phyloP scores from a whole-genome alignment of 257 asterid genomes.

The Nicotiana paniculata region DNA sequence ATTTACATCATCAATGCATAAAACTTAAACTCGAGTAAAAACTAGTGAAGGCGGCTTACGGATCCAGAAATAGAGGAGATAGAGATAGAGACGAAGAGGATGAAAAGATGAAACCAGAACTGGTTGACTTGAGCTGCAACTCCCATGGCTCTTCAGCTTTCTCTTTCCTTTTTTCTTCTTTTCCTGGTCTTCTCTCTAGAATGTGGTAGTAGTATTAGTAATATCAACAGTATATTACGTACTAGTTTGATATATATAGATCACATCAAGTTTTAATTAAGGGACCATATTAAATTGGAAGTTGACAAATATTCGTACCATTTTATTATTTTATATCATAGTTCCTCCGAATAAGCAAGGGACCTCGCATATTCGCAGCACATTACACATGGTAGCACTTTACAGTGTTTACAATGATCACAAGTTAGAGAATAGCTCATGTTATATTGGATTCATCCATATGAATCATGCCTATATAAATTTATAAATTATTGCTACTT shows the following conservation, averaged over 20 bases:
- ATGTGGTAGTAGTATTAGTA: neutral
- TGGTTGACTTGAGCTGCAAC: constrained; percentile 20
- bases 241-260: neutral
- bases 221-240: neutral
- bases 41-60: constrained; percentile 30
- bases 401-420: too few relatives aligned
- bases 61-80: constrained; percentile 40
- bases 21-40: too few relatives aligned
- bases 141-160: constrained; percentile 30
- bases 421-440: too few relatives aligned
- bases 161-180: too few relatives aligned
- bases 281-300: neutral
- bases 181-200: neutral
- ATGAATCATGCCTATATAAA: too few relatives aligned
- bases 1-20: too few relatives aligned
- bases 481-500: too few relatives aligned
- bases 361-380: too few relatives aligned
- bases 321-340: neutral
- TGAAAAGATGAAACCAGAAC: constrained; percentile 32
- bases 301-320: neutral
- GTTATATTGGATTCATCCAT: too few relatives aligned
- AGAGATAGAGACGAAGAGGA: constrained; percentile 42
- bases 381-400: too few relatives aligned
- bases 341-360: too few relatives aligned
- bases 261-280: neutral